Conservation (phyloP, 1,284 basidiomycete genomes). For the Heterobasidion occidentale region DNA sequence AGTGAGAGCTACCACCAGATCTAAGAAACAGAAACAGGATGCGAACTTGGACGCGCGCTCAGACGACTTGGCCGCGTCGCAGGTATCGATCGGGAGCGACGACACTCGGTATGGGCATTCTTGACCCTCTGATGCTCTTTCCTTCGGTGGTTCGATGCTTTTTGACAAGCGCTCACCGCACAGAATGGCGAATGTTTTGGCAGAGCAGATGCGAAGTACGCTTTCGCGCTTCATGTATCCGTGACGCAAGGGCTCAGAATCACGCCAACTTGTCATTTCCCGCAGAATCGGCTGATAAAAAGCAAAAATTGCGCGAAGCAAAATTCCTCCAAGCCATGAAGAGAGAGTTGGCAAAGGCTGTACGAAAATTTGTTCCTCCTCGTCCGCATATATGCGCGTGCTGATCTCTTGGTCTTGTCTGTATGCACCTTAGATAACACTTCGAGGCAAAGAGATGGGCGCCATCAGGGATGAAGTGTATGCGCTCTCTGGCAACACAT, state of each 20-base stretch:
- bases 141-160: too few species aligned
- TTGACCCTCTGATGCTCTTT: too few species aligned
- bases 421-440: background rate
- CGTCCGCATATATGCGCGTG: background rate
- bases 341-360: background rate
- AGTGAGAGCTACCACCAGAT: too few species aligned
- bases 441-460: background rate
- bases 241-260: too few species aligned
- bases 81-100: background rate
- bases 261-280: background rate
- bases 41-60: background rate
- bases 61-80: background rate
- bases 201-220: background rate
- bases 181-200: background rate
- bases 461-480: background rate
- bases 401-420: too few species aligned
- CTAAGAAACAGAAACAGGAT: background rate
- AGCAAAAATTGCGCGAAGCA: background rate
- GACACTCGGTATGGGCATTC: background rate
- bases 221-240: too few species aligned
- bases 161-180: background rate
- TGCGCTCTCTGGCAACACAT: background rate
- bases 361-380: background rate
- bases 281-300: background rate
- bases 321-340: background rate